Conservation (phyloP, 2,329 filamentous ascomycete genomes). For the Colletotrichum coccodes region DNA sequence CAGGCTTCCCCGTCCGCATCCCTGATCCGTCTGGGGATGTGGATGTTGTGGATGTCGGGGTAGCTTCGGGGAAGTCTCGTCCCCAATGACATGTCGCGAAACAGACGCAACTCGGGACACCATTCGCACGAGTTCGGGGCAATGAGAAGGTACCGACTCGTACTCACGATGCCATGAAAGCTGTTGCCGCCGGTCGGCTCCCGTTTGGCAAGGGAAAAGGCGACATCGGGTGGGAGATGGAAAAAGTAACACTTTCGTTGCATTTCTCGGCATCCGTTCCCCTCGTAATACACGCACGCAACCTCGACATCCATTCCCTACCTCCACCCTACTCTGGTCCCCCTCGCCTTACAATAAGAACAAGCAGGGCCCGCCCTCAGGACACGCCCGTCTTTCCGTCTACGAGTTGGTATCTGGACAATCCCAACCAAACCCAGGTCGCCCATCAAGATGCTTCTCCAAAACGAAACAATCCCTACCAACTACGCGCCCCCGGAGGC, state of each 20-base stretch:
- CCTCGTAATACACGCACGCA: background rate
- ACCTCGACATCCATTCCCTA: background rate
- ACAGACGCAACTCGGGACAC: background rate
- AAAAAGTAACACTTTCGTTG: background rate
- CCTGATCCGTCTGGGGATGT: slow-evolving; percentile 8
- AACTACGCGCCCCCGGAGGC: slow-evolving; percentile 25
- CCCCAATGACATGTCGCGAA: slow-evolving; percentile 14
- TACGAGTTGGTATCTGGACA: background rate
- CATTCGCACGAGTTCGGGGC: slow-evolving; percentile 6
- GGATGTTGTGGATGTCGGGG: slow-evolving; percentile 2
- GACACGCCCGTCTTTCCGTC: background rate
- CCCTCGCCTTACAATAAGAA: background rate
- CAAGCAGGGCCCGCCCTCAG: background rate
- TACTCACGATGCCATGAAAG: background rate
- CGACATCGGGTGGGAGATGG: background rate
- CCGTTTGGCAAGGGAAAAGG: background rate
- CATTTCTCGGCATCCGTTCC: background rate
- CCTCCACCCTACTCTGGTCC: background rate
- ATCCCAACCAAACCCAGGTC: background rate
- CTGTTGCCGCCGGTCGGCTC: background rate
- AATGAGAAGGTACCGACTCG: background rate
- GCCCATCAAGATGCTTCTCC: slow-evolving; percentile 19
- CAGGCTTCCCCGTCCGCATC: background rate
- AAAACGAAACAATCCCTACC: slow-evolving; percentile 22
- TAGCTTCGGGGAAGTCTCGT: background rate